These are phyloP conservation scores for Trichoderma breve DNA, from an alignment of 2,329 filamentous ascomycete genomes.

Conservation along the genomic window DNA sequence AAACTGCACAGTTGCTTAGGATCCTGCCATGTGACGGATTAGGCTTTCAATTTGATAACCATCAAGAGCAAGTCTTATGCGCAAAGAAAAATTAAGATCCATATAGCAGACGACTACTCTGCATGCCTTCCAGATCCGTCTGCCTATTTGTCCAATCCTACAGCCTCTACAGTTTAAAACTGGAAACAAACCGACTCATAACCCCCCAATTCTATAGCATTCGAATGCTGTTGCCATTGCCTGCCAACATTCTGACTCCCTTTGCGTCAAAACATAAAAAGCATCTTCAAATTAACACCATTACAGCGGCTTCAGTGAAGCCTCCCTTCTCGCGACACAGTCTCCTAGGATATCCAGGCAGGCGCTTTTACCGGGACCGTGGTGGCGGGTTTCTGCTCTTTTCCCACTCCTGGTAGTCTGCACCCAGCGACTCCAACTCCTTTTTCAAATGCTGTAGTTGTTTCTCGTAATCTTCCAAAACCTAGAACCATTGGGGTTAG, in stretches of 20 bases:
- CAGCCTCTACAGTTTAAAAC: not conserved
- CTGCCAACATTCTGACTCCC: not conserved
- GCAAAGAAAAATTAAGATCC: not conserved
- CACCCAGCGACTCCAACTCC: constrained; percentile 63
- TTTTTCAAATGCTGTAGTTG: constrained; percentile 74
- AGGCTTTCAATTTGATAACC: not conserved
- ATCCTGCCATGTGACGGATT: not conserved
- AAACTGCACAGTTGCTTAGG: not conserved
- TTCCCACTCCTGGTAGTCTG: constrained; percentile 57
- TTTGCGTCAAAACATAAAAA: not conserved
- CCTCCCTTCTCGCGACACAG: not conserved
- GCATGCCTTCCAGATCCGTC: not conserved
- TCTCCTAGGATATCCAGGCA: not conserved
- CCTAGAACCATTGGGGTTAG: constrained; percentile 45
- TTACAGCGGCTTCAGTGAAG: not conserved
- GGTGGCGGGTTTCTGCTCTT: constrained; percentile 45
- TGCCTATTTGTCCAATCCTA: not conserved
- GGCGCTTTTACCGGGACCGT: constrained; percentile 32
- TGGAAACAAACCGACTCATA: not conserved
- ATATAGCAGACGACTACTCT: not conserved
- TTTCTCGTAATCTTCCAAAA: constrained; percentile 77
- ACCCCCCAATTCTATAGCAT: not conserved
- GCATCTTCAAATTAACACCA: constrained; percentile 8
- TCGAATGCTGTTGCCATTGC: not conserved
- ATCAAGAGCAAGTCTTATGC: not conserved